Evolutionary conservation across 176 grass and related monocot species (phyloP).

Genomic region (Dendrocalamus sinicus): DNA sequence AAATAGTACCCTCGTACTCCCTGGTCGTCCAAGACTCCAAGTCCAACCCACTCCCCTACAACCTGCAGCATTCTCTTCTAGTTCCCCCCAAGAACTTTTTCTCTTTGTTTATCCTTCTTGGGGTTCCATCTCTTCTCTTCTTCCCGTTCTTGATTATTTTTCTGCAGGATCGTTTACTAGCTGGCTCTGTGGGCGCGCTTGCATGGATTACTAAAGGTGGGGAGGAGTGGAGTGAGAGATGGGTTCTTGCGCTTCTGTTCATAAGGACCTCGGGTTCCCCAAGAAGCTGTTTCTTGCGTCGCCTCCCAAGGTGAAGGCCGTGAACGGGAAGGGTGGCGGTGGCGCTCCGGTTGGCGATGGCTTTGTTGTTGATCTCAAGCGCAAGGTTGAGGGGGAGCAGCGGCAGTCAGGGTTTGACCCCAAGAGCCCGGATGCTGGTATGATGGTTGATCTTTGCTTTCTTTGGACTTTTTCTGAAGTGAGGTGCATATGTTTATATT

Average conservation of each 20-base stretch:
- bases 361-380: constrained; percentile 45
- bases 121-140: not conserved
- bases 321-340: constrained; percentile 45
- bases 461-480: not conserved
- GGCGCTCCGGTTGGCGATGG: constrained; percentile 46
- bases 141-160: constrained; percentile 28
- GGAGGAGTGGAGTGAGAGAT: constrained; percentile 38
- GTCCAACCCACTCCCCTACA: not conserved
- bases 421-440: constrained; percentile 71
- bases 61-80: not conserved
- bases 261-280: constrained; percentile 54
- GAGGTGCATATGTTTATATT: constrained; percentile 6
- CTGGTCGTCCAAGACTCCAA: too few relatives aligned
- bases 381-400: constrained; percentile 40
- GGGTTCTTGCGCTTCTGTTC: constrained; percentile 82
- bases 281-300: constrained; percentile 61
- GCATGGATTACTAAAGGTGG: constrained; percentile 12
- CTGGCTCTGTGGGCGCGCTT: constrained; percentile 10
- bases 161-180: constrained; percentile 16
- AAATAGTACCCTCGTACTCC: too few relatives aligned
- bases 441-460: constrained; percentile 31
- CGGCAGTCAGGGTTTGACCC: constrained; percentile 22
- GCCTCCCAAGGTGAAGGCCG: constrained; percentile 60
- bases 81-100: constrained; percentile 27
- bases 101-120: not conserved